These are phyloP conservation scores for Articulospora tetracladia DNA, from an alignment of 495 filamentous ascomycete species.

Conservation along the genomic window DNA sequence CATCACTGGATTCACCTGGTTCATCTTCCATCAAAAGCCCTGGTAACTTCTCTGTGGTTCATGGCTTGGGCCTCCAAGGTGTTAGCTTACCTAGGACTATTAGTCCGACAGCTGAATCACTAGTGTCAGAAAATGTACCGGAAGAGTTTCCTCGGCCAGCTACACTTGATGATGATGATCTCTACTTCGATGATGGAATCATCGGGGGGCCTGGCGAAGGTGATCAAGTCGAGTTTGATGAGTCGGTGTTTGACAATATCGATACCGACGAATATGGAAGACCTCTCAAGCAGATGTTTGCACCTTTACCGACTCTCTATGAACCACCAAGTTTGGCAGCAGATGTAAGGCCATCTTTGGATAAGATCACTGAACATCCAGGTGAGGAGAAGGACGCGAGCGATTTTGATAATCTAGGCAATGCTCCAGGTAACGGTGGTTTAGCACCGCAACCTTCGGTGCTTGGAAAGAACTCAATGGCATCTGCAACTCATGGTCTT, in stretches of 20 bases:
- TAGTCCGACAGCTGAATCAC: conserved; percentile 6
- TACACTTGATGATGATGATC: conserved; percentile 58
- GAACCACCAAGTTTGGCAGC: conserved; percentile 19
- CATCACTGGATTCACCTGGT: not conserved
- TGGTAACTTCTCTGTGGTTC: conserved; percentile 27
- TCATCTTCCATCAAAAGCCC: not conserved
- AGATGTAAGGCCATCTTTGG: conserved; percentile 12
- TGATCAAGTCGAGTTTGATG: conserved; percentile 58
- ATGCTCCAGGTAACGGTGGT: not conserved
- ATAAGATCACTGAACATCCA: conserved; percentile 3
- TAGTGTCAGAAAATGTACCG: conserved; percentile 6
- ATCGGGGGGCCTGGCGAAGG: conserved; percentile 50
- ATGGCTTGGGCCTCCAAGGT: conserved; percentile 32
- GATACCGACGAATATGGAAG: conserved; percentile 52
- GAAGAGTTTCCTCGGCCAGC: conserved; percentile 16
- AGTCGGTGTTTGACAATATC: conserved; percentile 73
- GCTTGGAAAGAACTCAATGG: not conserved
- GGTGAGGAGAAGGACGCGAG: not conserved
- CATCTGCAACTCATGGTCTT: conserved; percentile 1
- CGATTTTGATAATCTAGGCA: not conserved
- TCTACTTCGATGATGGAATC: conserved; percentile 81
- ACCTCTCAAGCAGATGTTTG: conserved; percentile 45
- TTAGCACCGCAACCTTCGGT: conserved; percentile 12
- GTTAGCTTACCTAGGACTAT: conserved; percentile 8
- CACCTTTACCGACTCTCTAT: conserved; percentile 27